A percentile compares a stretch with the other conserved stretches of the same genome.
Evolutionary conservation across 2,329 filamentous ascomycete genomes (phyloP).

Genomic region (Cytospora paraplurivora): DNA sequence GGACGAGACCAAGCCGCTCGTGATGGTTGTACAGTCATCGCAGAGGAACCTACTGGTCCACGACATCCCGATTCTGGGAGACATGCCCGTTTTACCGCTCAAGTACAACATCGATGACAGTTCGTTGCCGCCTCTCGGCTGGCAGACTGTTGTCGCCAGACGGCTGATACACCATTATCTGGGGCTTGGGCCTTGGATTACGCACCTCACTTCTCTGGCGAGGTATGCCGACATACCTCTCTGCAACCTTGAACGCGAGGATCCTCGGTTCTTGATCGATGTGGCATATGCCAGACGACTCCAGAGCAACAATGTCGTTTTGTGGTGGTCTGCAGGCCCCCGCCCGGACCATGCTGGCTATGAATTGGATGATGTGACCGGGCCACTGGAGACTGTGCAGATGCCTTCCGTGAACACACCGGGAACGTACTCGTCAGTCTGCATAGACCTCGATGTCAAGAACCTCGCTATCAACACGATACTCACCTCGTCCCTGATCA

Average conservation of each 20-base stretch:
- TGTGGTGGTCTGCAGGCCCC: constrained; percentile 93
- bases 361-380: constrained; percentile 86
- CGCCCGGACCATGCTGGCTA: constrained; percentile 94
- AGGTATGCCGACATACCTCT: constrained; percentile 92
- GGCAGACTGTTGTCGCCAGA: constrained; percentile 87
- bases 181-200: constrained; percentile 87
- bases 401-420: constrained; percentile 95
- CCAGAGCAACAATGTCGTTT: constrained; percentile 86
- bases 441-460: constrained; percentile 89
- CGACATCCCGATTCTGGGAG: constrained; percentile 79
- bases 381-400: constrained; percentile 79
- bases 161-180: constrained; percentile 88
- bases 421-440: constrained; percentile 92
- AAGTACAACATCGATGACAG: constrained; percentile 83
- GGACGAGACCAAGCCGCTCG: constrained; percentile 76
- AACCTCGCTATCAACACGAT: constrained; percentile 98
- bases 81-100: constrained; percentile 81
- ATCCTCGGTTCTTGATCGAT: constrained; percentile 93
- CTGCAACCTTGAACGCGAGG: constrained; percentile 92
- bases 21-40: constrained; percentile 89
- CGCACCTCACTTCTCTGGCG: constrained; percentile 83
- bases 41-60: constrained; percentile 79
- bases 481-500: constrained; percentile 92
- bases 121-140: constrained; percentile 86
- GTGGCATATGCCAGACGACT: constrained; percentile 89